Evolutionary conservation across 148 eudicot genomes (phyloP), one percentile per base, ranked within the genome.

Genomic region (Rhododendron kiyosumense): DNA sequence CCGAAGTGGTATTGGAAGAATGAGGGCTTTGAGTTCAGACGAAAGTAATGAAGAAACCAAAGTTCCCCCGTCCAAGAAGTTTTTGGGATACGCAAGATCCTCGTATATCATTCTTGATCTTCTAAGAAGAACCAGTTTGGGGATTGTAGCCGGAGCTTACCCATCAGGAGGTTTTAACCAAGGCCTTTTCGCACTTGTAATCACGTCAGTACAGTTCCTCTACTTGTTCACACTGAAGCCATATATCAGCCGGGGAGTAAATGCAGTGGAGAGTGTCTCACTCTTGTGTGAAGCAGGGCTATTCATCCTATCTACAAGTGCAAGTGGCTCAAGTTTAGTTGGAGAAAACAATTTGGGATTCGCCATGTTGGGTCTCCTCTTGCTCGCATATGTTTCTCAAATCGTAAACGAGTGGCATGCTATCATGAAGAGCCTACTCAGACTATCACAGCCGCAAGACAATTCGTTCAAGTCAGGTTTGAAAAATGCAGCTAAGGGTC

Each of bases 321-420:
- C 45, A 85, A 78, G 79, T 11, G 38, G 9, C 51, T n/a, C 86
- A 30, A 77, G 30, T 85, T 77, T 78, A 59, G 49, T n/a, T 9
- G 73, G 18, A 41, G 36, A 85, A 59, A 49, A 32, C 54, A 26
- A 41, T 10, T 13, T 54, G 11, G 86, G 86, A 45, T 85, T 34
- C 59, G 74, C 74, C 48, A 85, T 85, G 86, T 34, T 85, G 22
- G 86, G 86, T 78, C 78, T 85, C 81, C 82, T 85, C 81, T 77
- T 85, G 28, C 32, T 85, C 3, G 59, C 82, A 14, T 85, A 78
- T 78, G 82, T 85, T 57, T 85, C 73, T 41, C 86, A 85, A 36
- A 36, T 85, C 7, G 45, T 24, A 24, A 85, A 77, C 15, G 82
- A 76, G 34, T 85, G 86, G 86, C 78, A 77, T 18, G 74, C 81